Conservation (phyloP, 768 basidiomycete species). For the Phlegmacium glaucopus region DNA sequence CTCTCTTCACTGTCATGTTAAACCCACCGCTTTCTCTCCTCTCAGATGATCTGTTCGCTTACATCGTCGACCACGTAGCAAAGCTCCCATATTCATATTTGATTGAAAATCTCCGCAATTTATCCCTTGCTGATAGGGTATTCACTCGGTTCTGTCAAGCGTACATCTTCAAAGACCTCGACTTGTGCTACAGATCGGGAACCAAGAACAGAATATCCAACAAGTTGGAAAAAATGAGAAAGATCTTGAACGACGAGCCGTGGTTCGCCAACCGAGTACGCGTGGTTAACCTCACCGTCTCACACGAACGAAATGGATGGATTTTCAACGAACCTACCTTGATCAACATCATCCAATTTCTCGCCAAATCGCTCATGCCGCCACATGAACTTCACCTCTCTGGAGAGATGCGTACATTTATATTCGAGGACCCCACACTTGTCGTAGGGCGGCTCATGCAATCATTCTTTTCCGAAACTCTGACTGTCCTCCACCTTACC, state of each 20-base stretch:
- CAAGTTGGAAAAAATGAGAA: neutral
- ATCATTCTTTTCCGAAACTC: too few species aligned
- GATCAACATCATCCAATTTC: neutral
- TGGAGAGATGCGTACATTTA: too few species aligned
- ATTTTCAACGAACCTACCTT: neutral
- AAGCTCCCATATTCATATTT: neutral
- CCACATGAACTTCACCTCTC: too few species aligned
- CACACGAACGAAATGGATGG: neutral
- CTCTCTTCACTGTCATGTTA: slow-evolving; percentile 6
- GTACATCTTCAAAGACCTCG: slow-evolving; percentile 1
- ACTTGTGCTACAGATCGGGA: neutral
- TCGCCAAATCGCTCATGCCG: too few species aligned
- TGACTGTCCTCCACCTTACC: too few species aligned
- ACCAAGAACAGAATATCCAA: neutral
- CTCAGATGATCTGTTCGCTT: slow-evolving; percentile 4
- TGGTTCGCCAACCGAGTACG: neutral
- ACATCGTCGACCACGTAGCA: slow-evolving; percentile 8
- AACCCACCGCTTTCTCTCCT: too few species aligned
- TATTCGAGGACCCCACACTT: too few species aligned
- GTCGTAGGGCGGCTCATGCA: too few species aligned
- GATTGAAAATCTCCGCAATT: neutral
- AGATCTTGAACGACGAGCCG: neutral
- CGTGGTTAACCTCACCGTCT: too few species aligned
- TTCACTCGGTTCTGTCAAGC: slow-evolving; percentile 5
- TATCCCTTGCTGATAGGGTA: slow-evolving; percentile 9